Evolutionary conservation across 805 yeast genomes (phyloP), one percentile per base, ranked within the genome.

Genomic region (Yarrowia sp.): DNA sequence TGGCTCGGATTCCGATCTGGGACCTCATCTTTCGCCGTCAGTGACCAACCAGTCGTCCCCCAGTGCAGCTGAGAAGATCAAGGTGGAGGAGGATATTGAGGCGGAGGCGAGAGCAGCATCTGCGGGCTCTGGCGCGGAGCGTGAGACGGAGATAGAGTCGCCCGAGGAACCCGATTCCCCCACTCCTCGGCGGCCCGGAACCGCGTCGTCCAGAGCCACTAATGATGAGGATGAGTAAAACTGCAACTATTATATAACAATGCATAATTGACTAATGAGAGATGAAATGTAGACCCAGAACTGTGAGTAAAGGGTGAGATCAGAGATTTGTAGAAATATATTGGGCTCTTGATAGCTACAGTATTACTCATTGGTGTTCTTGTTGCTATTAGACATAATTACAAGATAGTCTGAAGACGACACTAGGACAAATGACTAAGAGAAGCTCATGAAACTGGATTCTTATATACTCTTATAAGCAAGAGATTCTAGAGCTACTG

Each of bases 211-310:
- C 9, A 14, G 15, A n/a, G 4, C 36, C 43, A 36, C 58, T 24
- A 24, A 24, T 2, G 17, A 13, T 19, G 58, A 38, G 10, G 58
- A 52, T 3, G 56, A 34, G 56, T 52, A 36, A 52, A 19, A 52
- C 50, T 33, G 10, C 53, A 10, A 50, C 55, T 39, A 55, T 40
- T 30, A 30, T 42, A 58, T 55, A 55, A 58, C 64, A 43, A 58
- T 58, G 64, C 64, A 58, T 58, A 42, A 58, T 58, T 58, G 64
- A 58, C 49, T 58, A 43, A 58, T 58, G 43, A 46, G 9, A 9
- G 1, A 46, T 1, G 24, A 13, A 10, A 9, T 6, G 47, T 17
- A 19, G 38, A 34, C 7, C 36, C n/a, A n/a, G n/a, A n/a, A n/a
- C n/a, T n/a, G n/a, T n/a, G n/a, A n/a, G n/a, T n/a, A n/a, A 9